A percentile compares a stretch with the other conserved stretches of the same genome.
Evolutionary conservation across 2,329 filamentous ascomycete species (phyloP).

Genomic region (Neoscytalidium dimidiatum): DNA sequence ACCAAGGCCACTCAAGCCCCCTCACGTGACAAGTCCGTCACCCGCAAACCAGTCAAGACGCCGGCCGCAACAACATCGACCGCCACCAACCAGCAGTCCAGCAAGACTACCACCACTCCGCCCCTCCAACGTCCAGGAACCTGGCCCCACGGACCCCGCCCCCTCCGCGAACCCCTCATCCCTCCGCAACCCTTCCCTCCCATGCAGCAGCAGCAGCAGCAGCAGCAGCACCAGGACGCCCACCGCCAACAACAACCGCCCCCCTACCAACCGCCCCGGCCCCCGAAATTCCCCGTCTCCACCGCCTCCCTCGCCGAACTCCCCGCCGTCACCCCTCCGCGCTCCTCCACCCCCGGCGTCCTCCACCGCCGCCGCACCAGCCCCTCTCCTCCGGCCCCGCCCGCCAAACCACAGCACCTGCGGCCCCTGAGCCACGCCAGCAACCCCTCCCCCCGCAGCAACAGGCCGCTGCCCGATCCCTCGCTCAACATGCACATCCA

Average conservation of each 20-base stretch:
- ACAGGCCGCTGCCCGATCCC: constrained; percentile 14
- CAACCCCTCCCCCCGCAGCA: constrained; percentile 15
- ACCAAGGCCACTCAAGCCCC: background rate
- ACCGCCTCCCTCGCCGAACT: constrained; percentile 13
- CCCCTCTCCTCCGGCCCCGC: constrained; percentile 6
- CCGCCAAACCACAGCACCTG: background rate
- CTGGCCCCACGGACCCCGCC: constrained; percentile 8
- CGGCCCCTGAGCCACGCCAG: constrained; percentile 15
- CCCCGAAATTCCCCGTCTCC: constrained; percentile 23
- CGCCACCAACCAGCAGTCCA: background rate
- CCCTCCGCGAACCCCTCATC: background rate
- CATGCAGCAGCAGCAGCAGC: background rate
- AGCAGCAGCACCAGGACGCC: background rate
- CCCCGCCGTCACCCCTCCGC: background rate
- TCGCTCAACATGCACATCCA: constrained; percentile 10
- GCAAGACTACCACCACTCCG: background rate
- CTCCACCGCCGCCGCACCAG: constrained; percentile 17
- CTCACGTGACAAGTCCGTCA: background rate
- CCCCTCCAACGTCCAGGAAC: background rate
- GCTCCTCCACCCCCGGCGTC: background rate
- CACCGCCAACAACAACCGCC: background rate
- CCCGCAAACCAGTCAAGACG: background rate
- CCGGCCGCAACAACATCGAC: background rate
- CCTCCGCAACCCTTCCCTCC: background rate
- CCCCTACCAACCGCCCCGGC: constrained; percentile 25